Conservation (phyloP, 2,329 filamentous ascomycete genomes). For the Septoria petroselini region DNA sequence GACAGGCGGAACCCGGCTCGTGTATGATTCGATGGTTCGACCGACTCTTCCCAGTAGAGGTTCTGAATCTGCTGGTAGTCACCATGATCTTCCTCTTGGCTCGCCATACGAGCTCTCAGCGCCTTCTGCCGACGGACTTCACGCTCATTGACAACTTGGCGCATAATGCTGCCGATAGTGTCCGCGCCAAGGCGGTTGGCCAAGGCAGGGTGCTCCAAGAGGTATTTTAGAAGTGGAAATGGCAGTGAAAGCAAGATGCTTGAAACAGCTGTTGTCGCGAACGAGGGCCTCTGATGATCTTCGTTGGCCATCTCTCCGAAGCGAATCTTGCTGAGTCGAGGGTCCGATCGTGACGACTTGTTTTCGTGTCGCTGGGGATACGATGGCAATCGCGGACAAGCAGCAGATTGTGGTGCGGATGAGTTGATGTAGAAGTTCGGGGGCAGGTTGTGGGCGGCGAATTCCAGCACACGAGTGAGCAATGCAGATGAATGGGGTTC, state of each 20-base stretch:
- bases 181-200: constrained; percentile 45
- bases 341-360: constrained; percentile 44
- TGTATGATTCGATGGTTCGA: constrained; percentile 38
- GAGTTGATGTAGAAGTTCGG: constrained; percentile 59
- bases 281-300: constrained; percentile 38
- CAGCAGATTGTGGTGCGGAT: constrained; percentile 46
- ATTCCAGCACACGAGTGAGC: constrained; percentile 56
- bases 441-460: constrained; percentile 60
- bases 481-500: constrained; percentile 56
- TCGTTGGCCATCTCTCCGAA: constrained; percentile 65
- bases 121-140: constrained; percentile 38
- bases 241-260: constrained; percentile 68
- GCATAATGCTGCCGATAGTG: constrained; percentile 43
- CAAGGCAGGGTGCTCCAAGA: constrained; percentile 61
- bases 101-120: constrained; percentile 23
- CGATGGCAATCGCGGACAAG: constrained; percentile 48
- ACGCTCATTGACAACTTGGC: constrained; percentile 45
- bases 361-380: constrained; percentile 29
- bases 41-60: constrained; percentile 39
- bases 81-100: constrained; percentile 10
- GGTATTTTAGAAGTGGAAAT: constrained; percentile 61
- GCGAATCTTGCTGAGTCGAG: constrained; percentile 61
- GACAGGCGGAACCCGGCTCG: constrained; percentile 40
- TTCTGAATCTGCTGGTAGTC: constrained; percentile 24
- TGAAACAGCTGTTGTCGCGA: constrained; percentile 55